Base-by-base conservation (phyloP, 306 rosid genomes). In the Vigna hirtella region DNA sequence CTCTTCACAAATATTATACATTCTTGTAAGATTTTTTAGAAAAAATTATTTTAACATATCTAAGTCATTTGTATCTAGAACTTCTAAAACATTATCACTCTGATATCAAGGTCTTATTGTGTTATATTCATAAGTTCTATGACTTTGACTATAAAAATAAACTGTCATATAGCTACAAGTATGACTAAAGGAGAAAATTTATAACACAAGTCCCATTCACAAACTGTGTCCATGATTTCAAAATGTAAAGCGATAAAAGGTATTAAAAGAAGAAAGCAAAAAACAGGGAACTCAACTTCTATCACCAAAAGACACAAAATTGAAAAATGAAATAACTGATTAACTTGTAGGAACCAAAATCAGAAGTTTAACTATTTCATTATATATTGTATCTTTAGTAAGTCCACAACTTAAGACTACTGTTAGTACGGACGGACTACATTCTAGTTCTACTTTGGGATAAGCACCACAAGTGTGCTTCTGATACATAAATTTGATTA, bases 251-350 rank as follows among this genome's bases (percentile, higher is more conserved):
- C 7, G 20, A 34, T 51, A 52, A 9, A 16, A 15, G 18, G 55
- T 17, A 15, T 49, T 2, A 15, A 15, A 51, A 51, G 57, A 51
- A 51, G 20, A 53, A 53, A 72, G 18, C 65, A 72, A 18, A 30
- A 30, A 24, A 18, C 50, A 45, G 61, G 30, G 28, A 53, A 53
- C 20, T 2, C 13, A 56, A 14, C 56, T 18, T 52, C 49, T 55
- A 53, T 38, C 77, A 53, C 36, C 14, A 4, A 17, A 32, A 34
- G 57, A 20, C 36, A 52, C 30, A 17, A 49, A 34, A 13, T 72
- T 20, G 73, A 72, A 72, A 40, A 55, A 55, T 72, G 53, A 52
- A 53, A 36, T 34, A 36, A 72, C 40, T 55, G 32, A 71, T 17
- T 51, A 51, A 42, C 62, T 52, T 32, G 0, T 34, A 17, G 34